These are phyloP conservation scores for Alternaria rosae DNA, from an alignment of 2,329 filamentous ascomycete genomes.

Conservation along the genomic window DNA sequence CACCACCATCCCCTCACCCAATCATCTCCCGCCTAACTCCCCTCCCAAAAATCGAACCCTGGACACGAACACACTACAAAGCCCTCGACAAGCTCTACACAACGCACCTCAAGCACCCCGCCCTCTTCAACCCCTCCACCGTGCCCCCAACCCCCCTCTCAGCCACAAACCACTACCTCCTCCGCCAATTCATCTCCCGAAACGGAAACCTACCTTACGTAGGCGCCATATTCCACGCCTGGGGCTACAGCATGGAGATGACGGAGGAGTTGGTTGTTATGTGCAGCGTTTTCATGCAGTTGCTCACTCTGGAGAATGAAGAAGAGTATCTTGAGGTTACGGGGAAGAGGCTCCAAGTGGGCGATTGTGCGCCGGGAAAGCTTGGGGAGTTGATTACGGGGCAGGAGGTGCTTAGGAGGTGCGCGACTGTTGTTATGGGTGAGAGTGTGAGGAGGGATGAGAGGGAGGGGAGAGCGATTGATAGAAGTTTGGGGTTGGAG, in stretches of 20 bases:
- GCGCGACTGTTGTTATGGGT: conserved; percentile 46
- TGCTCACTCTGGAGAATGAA: conserved; percentile 36
- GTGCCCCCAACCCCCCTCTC: conserved; percentile 28
- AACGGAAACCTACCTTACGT: conserved; percentile 33
- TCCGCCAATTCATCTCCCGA: conserved; percentile 32
- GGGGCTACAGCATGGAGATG: conserved; percentile 48
- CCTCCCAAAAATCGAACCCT: conserved; percentile 48
- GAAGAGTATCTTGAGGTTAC: conserved; percentile 35
- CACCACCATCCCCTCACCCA: conserved; percentile 34
- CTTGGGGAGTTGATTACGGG: conserved; percentile 31
- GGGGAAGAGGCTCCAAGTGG: conserved; percentile 38
- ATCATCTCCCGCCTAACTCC: conserved; percentile 31
- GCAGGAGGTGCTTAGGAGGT: conserved; percentile 37
- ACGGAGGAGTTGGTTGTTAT: conserved; percentile 43
- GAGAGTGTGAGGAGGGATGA: conserved; percentile 46
- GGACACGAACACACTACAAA: conserved; percentile 52
- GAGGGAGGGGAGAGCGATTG: conserved; percentile 36
- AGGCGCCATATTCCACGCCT: conserved; percentile 38
- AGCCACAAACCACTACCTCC: conserved; percentile 39
- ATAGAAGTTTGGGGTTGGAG: conserved; percentile 20
- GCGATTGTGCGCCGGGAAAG: conserved; percentile 35
- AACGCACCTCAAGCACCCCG: conserved; percentile 40
- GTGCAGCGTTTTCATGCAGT: conserved; percentile 44
- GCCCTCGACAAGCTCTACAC: conserved; percentile 47
- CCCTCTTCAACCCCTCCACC: conserved; percentile 40